These are phyloP conservation scores for Trichoderma harzianum DNA, from an alignment of 2,329 filamentous ascomycete species.

Conservation along the genomic window DNA sequence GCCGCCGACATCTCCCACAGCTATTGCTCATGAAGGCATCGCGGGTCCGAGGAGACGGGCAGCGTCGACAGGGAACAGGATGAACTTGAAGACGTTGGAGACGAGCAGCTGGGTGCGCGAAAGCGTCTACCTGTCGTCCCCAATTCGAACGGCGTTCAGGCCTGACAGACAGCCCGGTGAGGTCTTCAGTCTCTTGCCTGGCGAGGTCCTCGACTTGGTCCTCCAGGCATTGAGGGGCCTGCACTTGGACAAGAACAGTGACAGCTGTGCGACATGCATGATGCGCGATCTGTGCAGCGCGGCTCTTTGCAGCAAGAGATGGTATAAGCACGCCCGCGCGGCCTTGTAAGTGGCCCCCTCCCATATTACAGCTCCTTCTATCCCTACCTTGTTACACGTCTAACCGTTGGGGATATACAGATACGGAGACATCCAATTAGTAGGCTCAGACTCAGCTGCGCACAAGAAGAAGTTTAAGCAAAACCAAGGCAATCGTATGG, in stretches of 20 bases:
- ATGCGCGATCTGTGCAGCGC: slow-evolving; percentile 58
- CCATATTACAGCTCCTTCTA: background rate
- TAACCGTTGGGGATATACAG: slow-evolving; percentile 28
- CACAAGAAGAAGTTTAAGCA: slow-evolving; percentile 58
- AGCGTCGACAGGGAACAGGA: slow-evolving; percentile 36
- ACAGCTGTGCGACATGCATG: slow-evolving; percentile 62
- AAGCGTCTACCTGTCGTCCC: slow-evolving; percentile 15
- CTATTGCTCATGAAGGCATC: slow-evolving; percentile 29
- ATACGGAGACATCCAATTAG: slow-evolving; percentile 57
- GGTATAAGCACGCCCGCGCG: slow-evolving; percentile 48
- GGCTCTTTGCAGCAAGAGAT: slow-evolving; percentile 49
- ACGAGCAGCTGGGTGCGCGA: slow-evolving; percentile 22
- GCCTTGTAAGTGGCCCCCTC: slow-evolving; percentile 45
- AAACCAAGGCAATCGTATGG: slow-evolving; percentile 49
- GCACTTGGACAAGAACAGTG: slow-evolving; percentile 47
- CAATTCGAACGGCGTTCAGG: slow-evolving; percentile 17
- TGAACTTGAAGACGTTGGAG: slow-evolving; percentile 41
- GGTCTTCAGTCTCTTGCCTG: slow-evolving; percentile 52
- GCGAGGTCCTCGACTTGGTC: slow-evolving; percentile 58
- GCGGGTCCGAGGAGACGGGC: slow-evolving; percentile 27
- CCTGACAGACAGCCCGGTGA: slow-evolving; percentile 41
- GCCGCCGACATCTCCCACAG: slow-evolving; percentile 24
- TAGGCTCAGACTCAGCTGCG: slow-evolving; percentile 52
- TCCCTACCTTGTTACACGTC: background rate
- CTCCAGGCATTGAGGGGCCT: slow-evolving; percentile 49